These are phyloP conservation scores for Nannochloropsis salina DNA, from an alignment of 108 stramenopile species.

Conservation along the genomic window DNA sequence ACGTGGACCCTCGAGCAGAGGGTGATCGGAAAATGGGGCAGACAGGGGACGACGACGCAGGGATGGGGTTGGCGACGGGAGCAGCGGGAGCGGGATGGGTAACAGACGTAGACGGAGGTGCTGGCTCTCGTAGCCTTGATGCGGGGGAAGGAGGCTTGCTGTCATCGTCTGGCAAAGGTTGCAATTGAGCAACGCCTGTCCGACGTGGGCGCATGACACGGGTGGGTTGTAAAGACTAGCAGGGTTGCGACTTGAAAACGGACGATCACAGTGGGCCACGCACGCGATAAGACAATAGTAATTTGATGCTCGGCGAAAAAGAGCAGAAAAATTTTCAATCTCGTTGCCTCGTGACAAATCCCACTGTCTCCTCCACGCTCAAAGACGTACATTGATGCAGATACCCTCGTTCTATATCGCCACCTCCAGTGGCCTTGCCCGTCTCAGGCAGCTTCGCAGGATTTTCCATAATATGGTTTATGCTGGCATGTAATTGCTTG, in stretches of 20 bases:
- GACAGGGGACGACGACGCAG: background rate
- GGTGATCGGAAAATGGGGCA: background rate
- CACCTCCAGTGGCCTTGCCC: background rate
- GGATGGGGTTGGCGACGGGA: too few relatives aligned
- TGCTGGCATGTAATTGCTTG: too few relatives aligned
- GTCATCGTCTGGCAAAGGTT: background rate
- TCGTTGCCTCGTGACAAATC: too few relatives aligned
- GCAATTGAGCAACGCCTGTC: background rate
- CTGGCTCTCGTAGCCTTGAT: background rate
- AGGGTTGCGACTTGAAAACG: too few relatives aligned
- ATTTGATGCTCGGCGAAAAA: too few relatives aligned
- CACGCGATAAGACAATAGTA: too few relatives aligned
- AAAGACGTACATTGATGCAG: background rate
- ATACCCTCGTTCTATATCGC: background rate
- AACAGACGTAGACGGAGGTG: background rate
- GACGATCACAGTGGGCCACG: too few relatives aligned
- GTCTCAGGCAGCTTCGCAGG: too few relatives aligned
- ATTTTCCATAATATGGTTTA: too few relatives aligned
- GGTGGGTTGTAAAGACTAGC: too few relatives aligned
- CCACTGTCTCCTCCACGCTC: background rate
- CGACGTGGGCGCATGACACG: too few relatives aligned
- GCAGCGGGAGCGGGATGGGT: background rate
- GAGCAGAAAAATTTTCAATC: too few relatives aligned
- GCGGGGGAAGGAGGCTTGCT: background rate
- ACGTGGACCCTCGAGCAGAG: background rate